Evolutionary conservation across 768 basidiomycete genomes (phyloP).

Genomic region (Serendipita sp.): DNA sequence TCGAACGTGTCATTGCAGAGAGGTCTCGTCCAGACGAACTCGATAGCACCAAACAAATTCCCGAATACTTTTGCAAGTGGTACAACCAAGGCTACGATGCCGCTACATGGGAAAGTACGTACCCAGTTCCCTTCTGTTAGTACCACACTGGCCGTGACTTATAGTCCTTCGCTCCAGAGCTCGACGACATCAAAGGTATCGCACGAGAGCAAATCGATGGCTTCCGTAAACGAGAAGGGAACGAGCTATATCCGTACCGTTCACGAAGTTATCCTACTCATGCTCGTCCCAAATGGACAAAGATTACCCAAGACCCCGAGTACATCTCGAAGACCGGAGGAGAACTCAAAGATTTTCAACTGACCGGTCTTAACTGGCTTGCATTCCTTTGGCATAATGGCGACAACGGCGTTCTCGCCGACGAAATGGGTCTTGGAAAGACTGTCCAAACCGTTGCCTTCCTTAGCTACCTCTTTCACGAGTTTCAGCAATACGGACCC

Average conservation of each 20-base stretch:
- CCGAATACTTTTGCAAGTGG: conserved; percentile 96
- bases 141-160: neutral
- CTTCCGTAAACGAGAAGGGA: conserved; percentile 59
- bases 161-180: neutral
- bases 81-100: conserved; percentile 81
- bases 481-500: conserved; percentile 84
- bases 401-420: conserved; percentile 92
- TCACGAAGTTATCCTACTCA: conserved; percentile 49
- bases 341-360: conserved; percentile 89
- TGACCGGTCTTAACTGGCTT: conserved; percentile 98
- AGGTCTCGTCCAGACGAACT: conserved; percentile 41
- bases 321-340: conserved; percentile 70
- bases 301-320: conserved; percentile 75
- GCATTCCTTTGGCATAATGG: conserved; percentile 89
- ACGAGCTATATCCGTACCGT: conserved; percentile 69
- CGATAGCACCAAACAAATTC: conserved; percentile 20
- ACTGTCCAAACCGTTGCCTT: conserved; percentile 94
- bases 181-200: conserved; percentile 57
- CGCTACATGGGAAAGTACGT: conserved; percentile 81
- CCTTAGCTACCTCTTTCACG: conserved; percentile 87
- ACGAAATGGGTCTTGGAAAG: conserved; percentile 99
- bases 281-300: conserved; percentile 61
- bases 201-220: conserved; percentile 65
- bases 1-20: conserved; percentile 78
- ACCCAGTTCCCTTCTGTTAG: conserved; percentile 6